phyloP scores from a whole-genome alignment of 192 early-diverging fungal genomes.

The Linnemannia hyalina region DNA sequence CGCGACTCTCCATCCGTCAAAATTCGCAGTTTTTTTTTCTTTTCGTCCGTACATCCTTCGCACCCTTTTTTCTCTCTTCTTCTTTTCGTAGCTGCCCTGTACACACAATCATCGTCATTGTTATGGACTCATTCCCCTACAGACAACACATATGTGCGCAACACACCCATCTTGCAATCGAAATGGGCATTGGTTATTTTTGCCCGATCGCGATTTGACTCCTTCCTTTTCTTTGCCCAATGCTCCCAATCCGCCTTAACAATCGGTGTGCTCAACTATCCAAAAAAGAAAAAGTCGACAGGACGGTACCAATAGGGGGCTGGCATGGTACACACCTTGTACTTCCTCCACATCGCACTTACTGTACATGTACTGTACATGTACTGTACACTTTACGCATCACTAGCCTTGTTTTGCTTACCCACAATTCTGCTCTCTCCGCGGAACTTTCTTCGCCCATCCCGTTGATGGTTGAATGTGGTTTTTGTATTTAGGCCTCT shows the following conservation, averaged over 20 bases:
- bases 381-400: conserved; percentile 1
- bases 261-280: too few species aligned
- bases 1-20: background rate
- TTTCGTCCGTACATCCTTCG: background rate
- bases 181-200: background rate
- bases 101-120: background rate
- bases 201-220: background rate
- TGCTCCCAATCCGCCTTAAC: background rate
- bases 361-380: too few species aligned
- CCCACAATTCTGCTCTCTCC: background rate
- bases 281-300: background rate
- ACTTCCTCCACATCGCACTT: background rate
- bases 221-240: background rate
- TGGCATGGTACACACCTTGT: background rate
- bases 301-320: background rate
- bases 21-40: background rate
- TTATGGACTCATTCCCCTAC: background rate
- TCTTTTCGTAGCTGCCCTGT: background rate
- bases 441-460: conserved; percentile 1
- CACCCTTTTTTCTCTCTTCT: background rate
- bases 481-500: conserved; percentile 32
- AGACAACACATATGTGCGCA: background rate
- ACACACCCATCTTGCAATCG: background rate
- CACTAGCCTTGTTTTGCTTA: background rate
- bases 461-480: background rate